These are phyloP conservation scores for Ceratocystis variospora DNA, from an alignment of 2,329 filamentous ascomycete species.

Conservation along the genomic window DNA sequence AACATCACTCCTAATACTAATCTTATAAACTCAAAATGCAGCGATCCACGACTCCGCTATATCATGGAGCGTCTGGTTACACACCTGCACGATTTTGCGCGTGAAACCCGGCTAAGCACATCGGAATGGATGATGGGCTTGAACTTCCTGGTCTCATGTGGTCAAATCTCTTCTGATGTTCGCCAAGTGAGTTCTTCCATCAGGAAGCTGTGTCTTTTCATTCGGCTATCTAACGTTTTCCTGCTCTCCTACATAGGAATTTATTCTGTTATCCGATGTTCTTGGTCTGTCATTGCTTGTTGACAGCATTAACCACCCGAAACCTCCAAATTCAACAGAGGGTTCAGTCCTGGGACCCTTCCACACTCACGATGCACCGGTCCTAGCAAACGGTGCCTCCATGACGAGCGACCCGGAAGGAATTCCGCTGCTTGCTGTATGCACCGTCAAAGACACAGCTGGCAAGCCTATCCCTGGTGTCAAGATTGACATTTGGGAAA, in stretches of 20 bases:
- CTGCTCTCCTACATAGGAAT: constrained; percentile 36
- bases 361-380: constrained; percentile 56
- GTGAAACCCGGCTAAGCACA: constrained; percentile 58
- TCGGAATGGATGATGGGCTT: constrained; percentile 61
- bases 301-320: constrained; percentile 65
- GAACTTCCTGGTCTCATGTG: constrained; percentile 52
- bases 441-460: constrained; percentile 47
- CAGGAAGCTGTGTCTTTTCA: neutral
- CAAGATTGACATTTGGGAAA: constrained; percentile 68
- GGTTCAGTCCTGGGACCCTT: constrained; percentile 71
- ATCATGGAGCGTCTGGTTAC: constrained; percentile 55
- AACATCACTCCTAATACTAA: constrained; percentile 63
- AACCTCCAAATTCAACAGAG: constrained; percentile 52
- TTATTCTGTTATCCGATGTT: constrained; percentile 62
- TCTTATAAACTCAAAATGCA: constrained; percentile 53
- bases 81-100: constrained; percentile 63
- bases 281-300: constrained; percentile 62
- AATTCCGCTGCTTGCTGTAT: constrained; percentile 51
- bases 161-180: constrained; percentile 54
- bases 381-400: constrained; percentile 35
- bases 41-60: constrained; percentile 49
- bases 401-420: constrained; percentile 54
- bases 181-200: constrained; percentile 39
- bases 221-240: neutral
- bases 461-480: constrained; percentile 47